phyloP scores from a whole-genome alignment of 148 eudicot genomes.

The Diospyros kaki region DNA sequence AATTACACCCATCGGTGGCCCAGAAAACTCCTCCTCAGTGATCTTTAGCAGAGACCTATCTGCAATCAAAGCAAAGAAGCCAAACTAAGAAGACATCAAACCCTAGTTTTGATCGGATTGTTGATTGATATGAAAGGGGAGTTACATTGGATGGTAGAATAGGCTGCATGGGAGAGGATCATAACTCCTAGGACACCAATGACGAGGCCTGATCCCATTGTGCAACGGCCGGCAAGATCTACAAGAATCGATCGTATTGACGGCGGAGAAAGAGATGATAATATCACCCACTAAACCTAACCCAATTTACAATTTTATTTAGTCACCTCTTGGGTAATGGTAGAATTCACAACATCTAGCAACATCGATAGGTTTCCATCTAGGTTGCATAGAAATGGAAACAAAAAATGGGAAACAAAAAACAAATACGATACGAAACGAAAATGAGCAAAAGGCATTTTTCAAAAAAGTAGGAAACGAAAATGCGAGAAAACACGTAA shows the following conservation, averaged over 20 bases:
- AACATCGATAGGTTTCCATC: too few species aligned
- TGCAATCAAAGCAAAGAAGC: constrained; percentile 26
- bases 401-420: too few species aligned
- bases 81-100: neutral
- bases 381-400: too few species aligned
- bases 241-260: neutral
- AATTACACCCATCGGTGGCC: constrained; percentile 66
- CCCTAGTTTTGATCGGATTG: neutral
- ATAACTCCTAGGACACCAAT: constrained; percentile 65
- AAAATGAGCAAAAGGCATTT: too few species aligned
- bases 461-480: too few species aligned
- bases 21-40: constrained; percentile 77
- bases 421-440: too few species aligned
- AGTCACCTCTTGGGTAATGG: too few species aligned
- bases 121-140: neutral
- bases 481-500: too few species aligned
- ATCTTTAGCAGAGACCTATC: constrained; percentile 84
- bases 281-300: neutral
- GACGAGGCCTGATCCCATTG: constrained; percentile 52
- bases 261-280: neutral
- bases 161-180: constrained; percentile 74
- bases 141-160: constrained; percentile 75
- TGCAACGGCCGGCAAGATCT: constrained; percentile 17
- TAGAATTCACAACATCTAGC: too few species aligned
- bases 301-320: too few species aligned